These are phyloP conservation scores for Pythium utonaiense DNA, from an alignment of 352 stramenopile species.

Conservation along the genomic window DNA sequence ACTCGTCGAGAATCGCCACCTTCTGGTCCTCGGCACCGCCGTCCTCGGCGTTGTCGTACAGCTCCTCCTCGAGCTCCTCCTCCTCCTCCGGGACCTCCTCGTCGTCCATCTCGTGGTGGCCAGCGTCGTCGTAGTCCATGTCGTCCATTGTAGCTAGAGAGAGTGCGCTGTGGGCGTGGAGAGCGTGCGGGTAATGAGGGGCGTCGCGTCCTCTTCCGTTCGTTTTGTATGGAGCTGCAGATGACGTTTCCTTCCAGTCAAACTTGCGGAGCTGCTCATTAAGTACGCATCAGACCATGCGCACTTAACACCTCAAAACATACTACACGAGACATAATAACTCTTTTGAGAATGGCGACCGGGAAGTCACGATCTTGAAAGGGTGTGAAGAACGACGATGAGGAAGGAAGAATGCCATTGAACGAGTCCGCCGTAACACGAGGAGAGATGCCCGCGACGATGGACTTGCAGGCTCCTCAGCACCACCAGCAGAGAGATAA, in stretches of 20 bases:
- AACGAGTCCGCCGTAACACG: neutral
- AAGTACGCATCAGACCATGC: constrained; percentile 9
- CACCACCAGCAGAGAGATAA: constrained; percentile 25
- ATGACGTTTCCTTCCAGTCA: constrained; percentile 27
- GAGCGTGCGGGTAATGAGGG: neutral
- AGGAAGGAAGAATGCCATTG: constrained; percentile 1
- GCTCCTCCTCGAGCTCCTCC: constrained; percentile 67
- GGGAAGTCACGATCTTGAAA: constrained; percentile 20
- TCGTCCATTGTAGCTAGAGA: constrained; percentile 57
- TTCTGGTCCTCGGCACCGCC: constrained; percentile 49
- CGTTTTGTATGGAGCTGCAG: neutral
- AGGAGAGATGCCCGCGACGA: neutral
- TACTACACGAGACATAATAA: constrained; percentile 1
- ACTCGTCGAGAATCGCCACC: constrained; percentile 79
- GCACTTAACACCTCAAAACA: constrained; percentile 2
- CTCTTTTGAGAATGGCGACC: neutral
- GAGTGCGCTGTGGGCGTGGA: neutral
- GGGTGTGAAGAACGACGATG: constrained; percentile 11
- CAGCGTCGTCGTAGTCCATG: constrained; percentile 81
- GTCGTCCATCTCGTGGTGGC: constrained; percentile 77
- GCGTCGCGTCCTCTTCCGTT: constrained; percentile 1
- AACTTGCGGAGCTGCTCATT: constrained; percentile 7
- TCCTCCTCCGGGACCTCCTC: constrained; percentile 82
- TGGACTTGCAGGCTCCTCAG: constrained; percentile 10
- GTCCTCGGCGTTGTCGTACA: constrained; percentile 67